These are phyloP conservation scores for Penicilliopsis zonata DNA, from an alignment of 495 filamentous ascomycete species.

Conservation along the genomic window DNA sequence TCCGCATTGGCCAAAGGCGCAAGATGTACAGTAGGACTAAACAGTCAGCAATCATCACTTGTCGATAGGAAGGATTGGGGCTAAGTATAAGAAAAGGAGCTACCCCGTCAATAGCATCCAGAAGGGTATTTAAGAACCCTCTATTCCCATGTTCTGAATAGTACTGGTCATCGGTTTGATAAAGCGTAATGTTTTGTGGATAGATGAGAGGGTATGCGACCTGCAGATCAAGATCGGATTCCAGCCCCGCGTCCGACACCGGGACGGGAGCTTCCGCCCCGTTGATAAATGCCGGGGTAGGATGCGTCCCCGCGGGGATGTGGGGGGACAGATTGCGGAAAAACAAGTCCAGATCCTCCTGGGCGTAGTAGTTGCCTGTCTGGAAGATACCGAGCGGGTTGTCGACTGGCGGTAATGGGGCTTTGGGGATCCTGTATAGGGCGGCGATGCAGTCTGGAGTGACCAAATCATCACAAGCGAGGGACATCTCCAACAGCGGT, in stretches of 20 bases:
- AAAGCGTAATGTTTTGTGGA: conserved; percentile 44
- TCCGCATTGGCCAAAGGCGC: conserved; percentile 8
- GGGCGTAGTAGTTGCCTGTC: conserved; percentile 34
- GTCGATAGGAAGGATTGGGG: not conserved
- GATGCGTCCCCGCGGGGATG: conserved; percentile 29
- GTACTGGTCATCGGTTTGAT: conserved; percentile 39
- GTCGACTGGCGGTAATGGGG: conserved; percentile 16
- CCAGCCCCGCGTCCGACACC: conserved; percentile 33
- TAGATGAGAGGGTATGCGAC: conserved; percentile 34
- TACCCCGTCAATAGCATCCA: conserved; percentile 45
- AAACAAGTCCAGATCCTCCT: conserved; percentile 45
- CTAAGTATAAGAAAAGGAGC: conserved; percentile 1
- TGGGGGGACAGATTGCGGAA: conserved; percentile 35
- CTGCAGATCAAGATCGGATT: too few relatives aligned
- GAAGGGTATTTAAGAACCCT: conserved; percentile 36
- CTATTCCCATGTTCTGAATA: conserved; percentile 22
- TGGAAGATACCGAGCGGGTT: conserved; percentile 46
- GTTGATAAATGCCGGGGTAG: conserved; percentile 29
- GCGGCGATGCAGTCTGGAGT: conserved; percentile 42
- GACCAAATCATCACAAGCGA: conserved; percentile 30
- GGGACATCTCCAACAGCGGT: not conserved
- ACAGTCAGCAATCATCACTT: not conserved
- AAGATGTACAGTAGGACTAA: conserved; percentile 8
- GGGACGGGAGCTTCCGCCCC: conserved; percentile 23
- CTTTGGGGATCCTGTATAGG: conserved; percentile 38